Percentiles rank a stretch among this genome's conserved stretches.
These are phyloP conservation scores for Corynespora cassiicola DNA, from an alignment of 2,329 filamentous ascomycete genomes.

Conservation along the genomic window DNA sequence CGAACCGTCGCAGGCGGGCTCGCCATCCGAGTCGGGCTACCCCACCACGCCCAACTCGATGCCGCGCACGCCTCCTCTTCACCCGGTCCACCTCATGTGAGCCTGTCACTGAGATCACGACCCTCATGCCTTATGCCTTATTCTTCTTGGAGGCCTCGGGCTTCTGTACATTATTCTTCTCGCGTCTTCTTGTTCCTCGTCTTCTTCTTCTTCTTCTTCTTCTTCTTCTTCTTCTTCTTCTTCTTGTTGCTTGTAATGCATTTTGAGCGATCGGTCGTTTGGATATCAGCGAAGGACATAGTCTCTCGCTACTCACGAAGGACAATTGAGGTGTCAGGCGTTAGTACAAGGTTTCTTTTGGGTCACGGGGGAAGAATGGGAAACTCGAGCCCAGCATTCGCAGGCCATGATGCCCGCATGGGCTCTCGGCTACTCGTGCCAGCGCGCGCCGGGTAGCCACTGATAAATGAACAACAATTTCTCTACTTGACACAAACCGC, in stretches of 20 bases:
- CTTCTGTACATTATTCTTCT: not conserved
- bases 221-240: slow-evolving; percentile 33
- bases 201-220: no score
- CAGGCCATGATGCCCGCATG: slow-evolving; percentile 16
- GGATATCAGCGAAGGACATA: slow-evolving; percentile 18
- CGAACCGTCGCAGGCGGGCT: slow-evolving; percentile 64
- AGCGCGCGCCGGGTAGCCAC: slow-evolving; percentile 37
- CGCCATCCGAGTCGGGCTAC: slow-evolving; percentile 51
- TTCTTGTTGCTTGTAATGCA: slow-evolving; percentile 41
- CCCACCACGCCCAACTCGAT: slow-evolving; percentile 77
- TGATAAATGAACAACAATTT: slow-evolving; percentile 2
- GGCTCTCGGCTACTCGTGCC: slow-evolving; percentile 25
- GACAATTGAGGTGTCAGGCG: slow-evolving; percentile 32
- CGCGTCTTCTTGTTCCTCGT: slow-evolving; percentile 2
- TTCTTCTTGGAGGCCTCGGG: slow-evolving; percentile 7
- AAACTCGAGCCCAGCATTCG: slow-evolving; percentile 15
- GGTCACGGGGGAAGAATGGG: slow-evolving; percentile 17
- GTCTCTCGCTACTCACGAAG: slow-evolving; percentile 40
- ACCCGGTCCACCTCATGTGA: slow-evolving; percentile 35
- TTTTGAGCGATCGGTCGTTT: slow-evolving; percentile 44
- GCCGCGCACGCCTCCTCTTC: slow-evolving; percentile 69
- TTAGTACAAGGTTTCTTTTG: slow-evolving; percentile 15
- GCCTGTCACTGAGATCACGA: not conserved
- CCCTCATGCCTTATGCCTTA: not conserved
- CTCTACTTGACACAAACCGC: slow-evolving; percentile 13